Evolutionary conservation across 1,284 basidiomycete species (phyloP).

Genomic region (Gymnopus androsaceus): DNA sequence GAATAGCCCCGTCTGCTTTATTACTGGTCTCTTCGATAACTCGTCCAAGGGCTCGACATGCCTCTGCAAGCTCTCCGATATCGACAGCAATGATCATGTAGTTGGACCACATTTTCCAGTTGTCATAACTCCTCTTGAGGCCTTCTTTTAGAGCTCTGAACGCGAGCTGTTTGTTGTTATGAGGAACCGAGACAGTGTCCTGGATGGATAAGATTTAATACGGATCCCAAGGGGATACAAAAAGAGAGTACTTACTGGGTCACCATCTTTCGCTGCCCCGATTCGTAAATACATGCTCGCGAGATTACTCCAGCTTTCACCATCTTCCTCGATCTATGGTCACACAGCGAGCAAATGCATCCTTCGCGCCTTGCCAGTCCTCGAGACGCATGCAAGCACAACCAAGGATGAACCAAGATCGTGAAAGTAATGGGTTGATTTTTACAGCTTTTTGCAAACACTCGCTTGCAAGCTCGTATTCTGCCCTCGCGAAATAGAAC

Average conservation of each 20-base stretch:
- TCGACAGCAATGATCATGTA: slow-evolving; percentile 95
- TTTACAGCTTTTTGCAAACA: slow-evolving; percentile 76
- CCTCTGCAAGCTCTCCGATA: slow-evolving; percentile 89
- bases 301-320: slow-evolving; percentile 97
- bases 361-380: slow-evolving; percentile 81
- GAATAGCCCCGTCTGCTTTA: slow-evolving; percentile 28
- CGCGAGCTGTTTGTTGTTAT: slow-evolving; percentile 82
- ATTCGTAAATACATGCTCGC: slow-evolving; percentile 92
- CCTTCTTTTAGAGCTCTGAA: slow-evolving; percentile 95
- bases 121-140: slow-evolving; percentile 81
- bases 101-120: slow-evolving; percentile 99
- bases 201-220: slow-evolving; percentile 20
- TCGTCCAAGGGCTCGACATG: slow-evolving; percentile 80
- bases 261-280: slow-evolving; percentile 34
- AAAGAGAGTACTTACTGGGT: slow-evolving; percentile 29
- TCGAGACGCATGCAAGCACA: slow-evolving; percentile 84
- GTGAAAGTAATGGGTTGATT: slow-evolving; percentile 87
- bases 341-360: slow-evolving; percentile 86
- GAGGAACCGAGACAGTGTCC: slow-evolving; percentile 37
- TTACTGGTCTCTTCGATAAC: slow-evolving; percentile 82
- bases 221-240: background rate
- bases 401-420: slow-evolving; percentile 95
- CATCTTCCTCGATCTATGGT: slow-evolving; percentile 94
- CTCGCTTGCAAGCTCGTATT: slow-evolving; percentile 66
- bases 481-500: slow-evolving; percentile 70